A percentile compares a stretch with the other conserved stretches of the same genome.
Conservation (phyloP, 2,329 filamentous ascomycete genomes). For the Neoascochyta sp. region DNA sequence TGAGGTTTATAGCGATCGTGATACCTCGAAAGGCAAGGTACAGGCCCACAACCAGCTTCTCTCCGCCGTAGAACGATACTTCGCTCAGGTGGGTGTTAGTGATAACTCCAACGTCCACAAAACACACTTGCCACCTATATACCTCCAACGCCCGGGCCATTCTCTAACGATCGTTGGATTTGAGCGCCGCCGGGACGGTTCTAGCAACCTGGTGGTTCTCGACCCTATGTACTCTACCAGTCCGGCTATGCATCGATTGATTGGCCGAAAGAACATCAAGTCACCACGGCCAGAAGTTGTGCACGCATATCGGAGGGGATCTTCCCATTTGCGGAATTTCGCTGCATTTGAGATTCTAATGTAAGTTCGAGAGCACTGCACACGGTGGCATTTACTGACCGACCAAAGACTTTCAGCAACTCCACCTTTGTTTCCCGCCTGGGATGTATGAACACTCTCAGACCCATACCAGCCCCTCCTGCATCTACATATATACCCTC, state of each 20-base stretch:
- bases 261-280: slow-evolving; percentile 46
- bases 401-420: slow-evolving; percentile 33
- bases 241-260: slow-evolving; percentile 57
- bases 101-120: slow-evolving; percentile 59
- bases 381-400: too few relatives aligned
- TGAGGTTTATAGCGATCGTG: slow-evolving; percentile 51
- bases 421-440: slow-evolving; percentile 39
- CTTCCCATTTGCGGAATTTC: slow-evolving; percentile 65
- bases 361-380: too few relatives aligned
- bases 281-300: slow-evolving; percentile 56
- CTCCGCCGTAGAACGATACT: slow-evolving; percentile 69
- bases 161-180: slow-evolving; percentile 87
- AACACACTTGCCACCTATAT: slow-evolving; percentile 77
- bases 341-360: slow-evolving; percentile 75
- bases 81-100: slow-evolving; percentile 52
- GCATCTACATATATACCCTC: slow-evolving; percentile 16
- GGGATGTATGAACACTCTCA: slow-evolving; percentile 38
- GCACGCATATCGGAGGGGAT: slow-evolving; percentile 64
- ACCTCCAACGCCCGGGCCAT: slow-evolving; percentile 87
- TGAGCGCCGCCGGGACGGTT: slow-evolving; percentile 64
- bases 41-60: slow-evolving; percentile 57
- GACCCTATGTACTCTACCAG: slow-evolving; percentile 79
- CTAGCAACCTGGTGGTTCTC: slow-evolving; percentile 73
- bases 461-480: slow-evolving; percentile 2
- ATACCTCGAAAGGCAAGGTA: slow-evolving; percentile 44